Evolutionary conservation across 1,284 basidiomycete genomes (phyloP).

Genomic region (Melampsora americana): DNA sequence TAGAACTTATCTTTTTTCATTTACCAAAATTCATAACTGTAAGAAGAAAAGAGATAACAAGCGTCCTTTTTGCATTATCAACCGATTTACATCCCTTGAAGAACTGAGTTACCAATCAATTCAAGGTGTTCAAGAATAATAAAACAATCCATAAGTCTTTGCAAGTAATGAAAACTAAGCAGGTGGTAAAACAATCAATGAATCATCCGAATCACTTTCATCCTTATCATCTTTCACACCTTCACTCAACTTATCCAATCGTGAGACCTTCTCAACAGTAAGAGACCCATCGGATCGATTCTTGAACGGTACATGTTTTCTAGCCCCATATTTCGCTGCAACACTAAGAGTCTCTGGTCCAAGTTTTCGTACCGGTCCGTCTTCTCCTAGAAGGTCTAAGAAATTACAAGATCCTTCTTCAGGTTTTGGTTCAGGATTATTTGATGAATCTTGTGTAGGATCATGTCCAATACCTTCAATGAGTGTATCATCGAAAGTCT

Average conservation of each 20-base stretch:
- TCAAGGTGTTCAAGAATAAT: too few relatives aligned
- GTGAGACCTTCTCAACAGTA: not conserved
- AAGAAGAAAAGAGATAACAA: too few relatives aligned
- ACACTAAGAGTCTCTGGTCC: not conserved
- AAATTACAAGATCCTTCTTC: not conserved
- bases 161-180: not conserved
- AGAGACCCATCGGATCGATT: not conserved
- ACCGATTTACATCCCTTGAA: too few relatives aligned
- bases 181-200: conserved; percentile 6
- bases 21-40: too few relatives aligned
- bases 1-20: too few relatives aligned
- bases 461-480: conserved; percentile 3
- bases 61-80: too few relatives aligned
- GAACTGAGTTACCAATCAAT: too few relatives aligned
- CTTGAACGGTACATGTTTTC: not conserved
- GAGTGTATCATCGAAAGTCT: conserved; percentile 1
- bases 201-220: conserved; percentile 10
- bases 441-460: not conserved
- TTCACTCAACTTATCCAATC: not conserved
- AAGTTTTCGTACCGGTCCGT: not conserved
- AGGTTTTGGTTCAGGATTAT: not conserved
- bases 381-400: not conserved
- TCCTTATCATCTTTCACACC: not conserved
- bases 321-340: not conserved
- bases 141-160: too few relatives aligned